Conservation (phyloP, 1,284 basidiomycete genomes). For the Earliella scabrosa region DNA sequence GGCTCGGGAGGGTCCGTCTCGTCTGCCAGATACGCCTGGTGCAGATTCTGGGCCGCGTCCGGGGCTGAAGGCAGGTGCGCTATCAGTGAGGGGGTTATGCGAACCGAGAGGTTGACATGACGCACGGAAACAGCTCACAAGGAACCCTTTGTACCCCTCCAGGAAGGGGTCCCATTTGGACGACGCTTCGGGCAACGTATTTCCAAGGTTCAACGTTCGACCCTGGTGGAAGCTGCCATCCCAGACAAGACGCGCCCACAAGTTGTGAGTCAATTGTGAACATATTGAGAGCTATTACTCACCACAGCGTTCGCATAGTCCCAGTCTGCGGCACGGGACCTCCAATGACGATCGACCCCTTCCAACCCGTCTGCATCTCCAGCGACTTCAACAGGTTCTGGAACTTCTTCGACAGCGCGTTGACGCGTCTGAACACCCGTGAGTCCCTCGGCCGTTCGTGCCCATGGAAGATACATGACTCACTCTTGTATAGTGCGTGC, state of each 20-base stretch:
- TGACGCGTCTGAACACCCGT: no score
- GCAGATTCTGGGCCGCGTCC: no score
- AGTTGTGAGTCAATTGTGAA: not conserved
- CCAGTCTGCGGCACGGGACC: not conserved
- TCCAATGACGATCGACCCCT: not conserved
- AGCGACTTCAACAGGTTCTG: not conserved
- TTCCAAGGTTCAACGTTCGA: not conserved
- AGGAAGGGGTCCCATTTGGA: not conserved
- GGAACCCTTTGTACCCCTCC: no score
- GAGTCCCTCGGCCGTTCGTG: no score
- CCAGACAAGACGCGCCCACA: no score
- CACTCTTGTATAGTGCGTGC: not conserved
- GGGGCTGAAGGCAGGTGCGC: no score
- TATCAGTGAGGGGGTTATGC: no score
- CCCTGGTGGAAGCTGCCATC: not conserved
- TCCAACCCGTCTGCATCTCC: not conserved
- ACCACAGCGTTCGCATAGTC: not conserved
- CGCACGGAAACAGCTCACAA: no score
- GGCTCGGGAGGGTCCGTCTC: no score
- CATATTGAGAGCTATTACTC: not conserved
- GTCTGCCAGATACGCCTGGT: no score
- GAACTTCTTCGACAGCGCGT: not conserved
- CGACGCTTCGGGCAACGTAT: not conserved
- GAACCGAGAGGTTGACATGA: no score
- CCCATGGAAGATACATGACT: not conserved